Conservation (phyloP, 2,329 filamentous ascomycete genomes). For the Fusarium sp. region DNA sequence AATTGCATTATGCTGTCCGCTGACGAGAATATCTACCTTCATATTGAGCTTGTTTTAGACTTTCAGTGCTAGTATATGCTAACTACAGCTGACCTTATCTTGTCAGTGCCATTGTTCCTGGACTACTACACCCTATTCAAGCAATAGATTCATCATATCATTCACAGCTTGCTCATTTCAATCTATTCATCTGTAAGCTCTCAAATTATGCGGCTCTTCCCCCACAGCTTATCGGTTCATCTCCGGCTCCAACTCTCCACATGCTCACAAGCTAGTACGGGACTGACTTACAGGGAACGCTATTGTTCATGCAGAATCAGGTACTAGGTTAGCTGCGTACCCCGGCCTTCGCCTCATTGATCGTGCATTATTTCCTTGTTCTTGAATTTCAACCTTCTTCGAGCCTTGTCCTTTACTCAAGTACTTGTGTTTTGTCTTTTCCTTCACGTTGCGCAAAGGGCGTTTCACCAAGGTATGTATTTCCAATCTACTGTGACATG, state of each 20-base stretch:
- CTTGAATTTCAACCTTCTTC: slow-evolving; percentile 13
- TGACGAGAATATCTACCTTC: neutral
- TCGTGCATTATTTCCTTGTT: slow-evolving; percentile 33
- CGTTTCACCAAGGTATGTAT: slow-evolving; percentile 21
- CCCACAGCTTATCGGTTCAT: slow-evolving; percentile 35
- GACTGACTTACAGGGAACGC: slow-evolving; percentile 25
- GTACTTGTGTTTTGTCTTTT: neutral
- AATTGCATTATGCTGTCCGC: neutral
- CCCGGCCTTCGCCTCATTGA: slow-evolving; percentile 25
- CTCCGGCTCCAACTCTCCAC: slow-evolving; percentile 40
- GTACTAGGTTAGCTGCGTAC: slow-evolving; percentile 24
- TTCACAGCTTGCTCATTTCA: neutral
- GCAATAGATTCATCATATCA: neutral
- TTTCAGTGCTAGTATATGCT: neutral
- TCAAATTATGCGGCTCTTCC: neutral
- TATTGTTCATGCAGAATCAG: slow-evolving; percentile 21
- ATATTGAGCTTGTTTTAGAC: neutral
- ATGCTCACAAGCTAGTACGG: slow-evolving; percentile 8
- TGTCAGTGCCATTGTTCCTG: neutral
- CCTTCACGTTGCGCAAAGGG: neutral
- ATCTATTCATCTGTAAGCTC: neutral
- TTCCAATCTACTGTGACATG: neutral
- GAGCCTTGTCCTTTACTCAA: slow-evolving; percentile 5
- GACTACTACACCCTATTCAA: too few relatives aligned
- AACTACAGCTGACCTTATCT: neutral